Evolutionary conservation across 2,329 filamentous ascomycete species (phyloP), one percentile per base, ranked within the genome.

Genomic region (Bertia moriformis): DNA sequence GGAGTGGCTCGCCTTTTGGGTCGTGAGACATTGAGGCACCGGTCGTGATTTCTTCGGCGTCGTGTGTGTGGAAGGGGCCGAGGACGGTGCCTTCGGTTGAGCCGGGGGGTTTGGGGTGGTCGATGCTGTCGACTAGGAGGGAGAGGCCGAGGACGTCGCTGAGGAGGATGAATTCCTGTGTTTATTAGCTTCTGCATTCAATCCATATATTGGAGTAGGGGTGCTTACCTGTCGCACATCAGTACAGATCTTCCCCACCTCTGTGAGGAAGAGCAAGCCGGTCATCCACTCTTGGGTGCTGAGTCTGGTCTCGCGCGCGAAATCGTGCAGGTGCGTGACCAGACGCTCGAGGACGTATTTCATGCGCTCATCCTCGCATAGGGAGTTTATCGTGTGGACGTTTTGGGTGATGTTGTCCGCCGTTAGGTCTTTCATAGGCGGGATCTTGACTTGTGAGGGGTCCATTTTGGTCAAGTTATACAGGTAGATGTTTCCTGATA

Each of bases 341-440:
- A 88, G 67, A 14, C 80, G 68, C 48, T 82, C 73, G 53, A 89
- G 70, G 36, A 91, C 56, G 54, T 83, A 88, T 44, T 73, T 79
- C 44, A 84, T 61, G 15, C 84, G 71, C 17, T 68, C 62, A 49
- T 86, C 67, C 7, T 64, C 53, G 49, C 73, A 73, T 61, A 78
- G 72, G 7, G 79, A 80, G 60, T 89, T 89, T 57, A 87, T 85
- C 36, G 68, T 65, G 51, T 80, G 68, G 20, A 80, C 77, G 51
- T 87, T 86, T 38, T 80, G 72, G 40, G 83, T 87, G 57, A 87
- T 87, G 57, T 87, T 87, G 51, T 85, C 79, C 46, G 80, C 79
- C 1, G 78, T 86, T 24, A 87, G 65, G 58, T 87, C 75, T 52
- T 79, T 78, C 55, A 81, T 61, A 4, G 62, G 60, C 41, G 71